Evolutionary conservation across 345 rosid genomes (phyloP), one percentile per base, ranked within the genome.

Genomic region (Reutealis trisperma): DNA sequence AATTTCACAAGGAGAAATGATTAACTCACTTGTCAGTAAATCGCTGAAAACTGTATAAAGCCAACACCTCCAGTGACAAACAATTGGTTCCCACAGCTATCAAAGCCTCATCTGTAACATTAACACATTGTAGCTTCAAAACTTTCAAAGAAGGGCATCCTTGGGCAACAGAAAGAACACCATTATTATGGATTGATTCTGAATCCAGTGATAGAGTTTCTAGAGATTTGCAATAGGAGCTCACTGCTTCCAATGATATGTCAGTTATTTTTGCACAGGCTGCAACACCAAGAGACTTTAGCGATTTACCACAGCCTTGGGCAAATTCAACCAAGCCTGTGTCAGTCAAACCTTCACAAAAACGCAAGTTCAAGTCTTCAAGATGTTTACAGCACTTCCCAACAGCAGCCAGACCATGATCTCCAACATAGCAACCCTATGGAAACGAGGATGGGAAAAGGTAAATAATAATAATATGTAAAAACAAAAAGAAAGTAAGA

Each of bases 311-410:
- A 75, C 92, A 83, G 27, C 90, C 90, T 74, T 77, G 49, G 65
- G 87, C 90, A 77, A 93, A 83, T 70, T 89, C 87, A 73, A 89
- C 83, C 88, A 93, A 76, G 63, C 99, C 97, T 21, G 70, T 73
- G 76, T 93, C 99, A 18, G 90, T 95, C 80, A 93, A 86, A 72
- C 94, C 93, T 82, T 95, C 98, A 70, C 98, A 95, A 83, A 92
- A 93, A n/a, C 91, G 90, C 82, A 95, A 81, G 79, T 91, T 93
- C 76, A 95, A 75, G 61, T 89, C 90, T 83, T 89, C 91, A 27
- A 94, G 94, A 41, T 86, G 87, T 83, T 87, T 86, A 81, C 97
- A 91, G 72, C 82, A 83, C 72, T 85, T 85, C 45, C 99, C 97
- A 74, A 92, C 89, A 61, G 90, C 90, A 76, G 86, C 85, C 75